Evolutionary conservation across 1,139 yeast species (phyloP), one percentile per base, ranked within the genome.

Genomic region (Kluyveromyces sp.): DNA sequence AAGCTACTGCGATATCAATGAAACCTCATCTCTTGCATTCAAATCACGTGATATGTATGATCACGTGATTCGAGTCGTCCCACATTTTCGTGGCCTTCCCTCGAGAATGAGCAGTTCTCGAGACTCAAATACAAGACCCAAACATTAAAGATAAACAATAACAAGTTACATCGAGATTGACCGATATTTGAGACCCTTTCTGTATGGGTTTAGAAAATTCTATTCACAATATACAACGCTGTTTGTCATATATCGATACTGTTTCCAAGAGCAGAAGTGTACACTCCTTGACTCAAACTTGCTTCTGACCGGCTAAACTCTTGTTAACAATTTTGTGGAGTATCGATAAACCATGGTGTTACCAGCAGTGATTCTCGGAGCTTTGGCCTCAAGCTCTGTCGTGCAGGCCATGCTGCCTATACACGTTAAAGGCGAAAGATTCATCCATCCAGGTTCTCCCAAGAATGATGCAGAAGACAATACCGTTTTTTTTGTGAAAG

Each of bases 401-500:
- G 56, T 54, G 13, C 30, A 54, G 6, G 76, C 71, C 3, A 52
- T 77, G 44, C 65, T 77, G 37, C 80, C 80, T 3, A 51, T 77
- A 31, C 69, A 68, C 34, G 55, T 66, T 40, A 65, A 66, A 45
- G 75, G 75, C 17, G 68, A 68, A 45, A 64, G 78, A 37, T 74
- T 77, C 54, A 71, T 75, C 55, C 63, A 67, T 48, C 77, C 79
- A 20, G 56, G 68, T 9, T 51, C 59, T 18, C 49, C 52, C 12
- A 52, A 48, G 19, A 58, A 56, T 38, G 52, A 60, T 45, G 59
- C 68, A 1, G 65, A 65, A 43, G 67, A 67, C 9, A 78, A 78
- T 33, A 67, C 68, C 37, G 75, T 69, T 8, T 76, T 74, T 52
- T 71, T 71, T 54, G 60, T 78, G 43, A 72, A 74, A 45, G 85